Evolutionary conservation across 352 stramenopile genomes (phyloP).

Genomic region (Globisporangium ultimum): DNA sequence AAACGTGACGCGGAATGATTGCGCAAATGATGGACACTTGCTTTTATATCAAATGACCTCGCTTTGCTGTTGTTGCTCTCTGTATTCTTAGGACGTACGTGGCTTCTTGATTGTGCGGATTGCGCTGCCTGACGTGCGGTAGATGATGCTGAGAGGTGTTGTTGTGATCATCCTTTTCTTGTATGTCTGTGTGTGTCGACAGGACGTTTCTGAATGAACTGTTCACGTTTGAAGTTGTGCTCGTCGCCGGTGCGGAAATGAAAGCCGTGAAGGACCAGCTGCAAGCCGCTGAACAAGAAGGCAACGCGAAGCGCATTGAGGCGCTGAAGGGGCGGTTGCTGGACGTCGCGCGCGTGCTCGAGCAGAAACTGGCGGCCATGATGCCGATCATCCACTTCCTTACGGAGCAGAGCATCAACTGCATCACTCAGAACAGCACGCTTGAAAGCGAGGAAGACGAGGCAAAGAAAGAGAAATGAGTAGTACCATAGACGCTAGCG

Average conservation of each 20-base stretch:
- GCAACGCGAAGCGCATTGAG: constrained; percentile 41
- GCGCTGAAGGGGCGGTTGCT: constrained; percentile 53
- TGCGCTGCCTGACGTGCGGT: too few relatives aligned
- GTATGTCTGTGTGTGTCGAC: neutral
- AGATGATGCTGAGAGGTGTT: neutral
- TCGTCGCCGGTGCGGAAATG: constrained; percentile 57
- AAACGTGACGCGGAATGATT: constrained; percentile 5
- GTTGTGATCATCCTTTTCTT: neutral
- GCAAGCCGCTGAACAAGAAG: constrained; percentile 32
- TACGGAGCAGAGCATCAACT: constrained; percentile 46
- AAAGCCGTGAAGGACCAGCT: constrained; percentile 60
- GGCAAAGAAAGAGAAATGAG: constrained; percentile 50
- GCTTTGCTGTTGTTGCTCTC: constrained; percentile 1
- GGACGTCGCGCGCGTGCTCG: constrained; percentile 48
- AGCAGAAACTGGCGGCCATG: constrained; percentile 55
- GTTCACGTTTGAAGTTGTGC: constrained; percentile 62
- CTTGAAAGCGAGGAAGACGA: constrained; percentile 1
- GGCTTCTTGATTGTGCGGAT: constrained; percentile 6
- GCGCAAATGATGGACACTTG: constrained; percentile 2
- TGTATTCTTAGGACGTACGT: constrained; percentile 35
- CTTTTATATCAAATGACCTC: neutral
- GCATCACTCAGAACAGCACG: constrained; percentile 30
- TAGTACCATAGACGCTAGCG: neutral
- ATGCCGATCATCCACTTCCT: constrained; percentile 57
- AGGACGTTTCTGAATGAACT: constrained; percentile 63